Evolutionary conservation across 2,329 filamentous ascomycete genomes (phyloP).

Genomic region (Botrytis elliptica): DNA sequence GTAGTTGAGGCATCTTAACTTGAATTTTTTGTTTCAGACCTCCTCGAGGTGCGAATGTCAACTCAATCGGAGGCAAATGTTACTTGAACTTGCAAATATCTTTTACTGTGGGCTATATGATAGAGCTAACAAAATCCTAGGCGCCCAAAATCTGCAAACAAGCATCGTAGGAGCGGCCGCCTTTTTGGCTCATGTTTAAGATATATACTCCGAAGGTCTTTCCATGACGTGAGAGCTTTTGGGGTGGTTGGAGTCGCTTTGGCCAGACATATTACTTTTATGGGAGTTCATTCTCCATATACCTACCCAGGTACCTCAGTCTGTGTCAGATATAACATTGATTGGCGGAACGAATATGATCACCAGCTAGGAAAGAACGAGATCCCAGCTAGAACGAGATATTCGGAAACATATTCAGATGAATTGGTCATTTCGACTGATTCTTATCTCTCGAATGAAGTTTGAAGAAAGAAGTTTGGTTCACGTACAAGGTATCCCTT

Average conservation of each 20-base stretch:
- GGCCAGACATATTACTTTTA: background rate
- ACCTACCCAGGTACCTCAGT: background rate
- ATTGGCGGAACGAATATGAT: too few species aligned
- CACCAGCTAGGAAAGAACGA: too few species aligned
- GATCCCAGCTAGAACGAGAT: background rate
- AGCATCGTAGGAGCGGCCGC: too few species aligned
- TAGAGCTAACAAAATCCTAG: background rate
- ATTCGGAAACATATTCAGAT: background rate
- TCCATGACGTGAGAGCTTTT: background rate
- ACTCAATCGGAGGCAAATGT: background rate
- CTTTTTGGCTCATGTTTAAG: too few species aligned
- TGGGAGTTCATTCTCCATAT: background rate
- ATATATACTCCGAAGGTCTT: background rate
- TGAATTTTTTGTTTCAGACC: background rate
- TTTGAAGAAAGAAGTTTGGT: background rate
- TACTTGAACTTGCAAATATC: background rate
- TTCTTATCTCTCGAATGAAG: background rate
- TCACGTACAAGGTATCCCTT: background rate
- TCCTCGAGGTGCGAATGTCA: background rate
- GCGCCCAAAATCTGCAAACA: background rate
- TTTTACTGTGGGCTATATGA: background rate
- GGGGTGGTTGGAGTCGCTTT: background rate
- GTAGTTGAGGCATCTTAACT: background rate
- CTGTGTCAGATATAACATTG: background rate
- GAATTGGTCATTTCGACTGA: background rate